Base-by-base conservation (phyloP, 306 rosid genomes). In the Trifolium subterraneum region DNA sequence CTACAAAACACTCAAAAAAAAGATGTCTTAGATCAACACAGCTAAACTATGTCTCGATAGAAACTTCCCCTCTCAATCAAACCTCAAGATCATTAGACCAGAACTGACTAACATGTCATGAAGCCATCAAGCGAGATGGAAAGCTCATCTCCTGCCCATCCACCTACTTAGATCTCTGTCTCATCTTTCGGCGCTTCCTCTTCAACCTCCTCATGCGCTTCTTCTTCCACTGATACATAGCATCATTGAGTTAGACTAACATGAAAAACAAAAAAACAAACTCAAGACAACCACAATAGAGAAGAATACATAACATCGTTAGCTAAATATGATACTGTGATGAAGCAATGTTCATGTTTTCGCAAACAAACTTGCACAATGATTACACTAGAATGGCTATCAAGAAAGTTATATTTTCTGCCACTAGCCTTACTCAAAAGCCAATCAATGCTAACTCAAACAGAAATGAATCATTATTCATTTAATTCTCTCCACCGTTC, bases 171-270 rank as follows among this genome's bases (percentile, higher is more conserved):
- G 97, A 92, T 81, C 97, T 86, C 77, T 92, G 97, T 66, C 97
- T 92, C 97, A 92, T 92, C 96, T 92, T 92, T 89, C 96, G 79
- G 87, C 97, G 97, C 90, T 92, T 92, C 82, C 97, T 92, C 90
- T 92, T 91, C 86, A 91, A 68, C 76, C 97, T 91, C 91, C 97
- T 89, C 97, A 91, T 91, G 13, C 97, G 91, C 93, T 92, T 92
- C 96, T 92, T 92, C 97, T 92, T 92, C 96, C 96, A 92, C 97
- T 89, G 97, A 59, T 45, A 50, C 58, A 70, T 1, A 15, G 13
- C 14, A 79, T 54, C 48, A 58, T 10, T 16, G 27, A 35, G 56
- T 71, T 70, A 84, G 76, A 73, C 36, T 2, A 15, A 50, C 29
- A 55, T 42, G 5, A 10, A 1, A 62, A 19, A 39, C 19, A 10